Percentiles rank a stretch among this genome's conserved stretches.
Evolutionary conservation across 768 basidiomycete species (phyloP).

Genomic region (Chlorophyllum brunneum): DNA sequence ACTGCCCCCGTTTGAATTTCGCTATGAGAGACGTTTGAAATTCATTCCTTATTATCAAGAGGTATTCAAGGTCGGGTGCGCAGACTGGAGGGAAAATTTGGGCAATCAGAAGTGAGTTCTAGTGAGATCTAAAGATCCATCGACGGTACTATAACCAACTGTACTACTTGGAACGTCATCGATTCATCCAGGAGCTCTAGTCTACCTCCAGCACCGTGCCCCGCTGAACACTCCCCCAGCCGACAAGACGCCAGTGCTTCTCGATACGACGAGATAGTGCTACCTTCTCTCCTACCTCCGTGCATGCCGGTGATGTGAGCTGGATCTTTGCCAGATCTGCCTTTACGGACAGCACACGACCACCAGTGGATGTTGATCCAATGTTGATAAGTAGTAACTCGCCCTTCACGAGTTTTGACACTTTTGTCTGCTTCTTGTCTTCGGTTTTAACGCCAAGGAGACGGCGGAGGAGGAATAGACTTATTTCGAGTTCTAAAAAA

Average conservation of each 20-base stretch:
- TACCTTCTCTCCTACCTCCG: constrained; percentile 96
- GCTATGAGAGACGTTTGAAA: no score
- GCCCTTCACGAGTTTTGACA: constrained; percentile 85
- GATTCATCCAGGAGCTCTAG: constrained; percentile 30
- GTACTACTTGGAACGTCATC: no score
- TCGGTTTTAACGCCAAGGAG: constrained; percentile 98
- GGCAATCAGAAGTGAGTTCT: no score
- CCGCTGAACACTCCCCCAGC: constrained; percentile 82
- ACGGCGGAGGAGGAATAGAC: constrained; percentile 90
- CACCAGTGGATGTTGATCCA: constrained; percentile 95
- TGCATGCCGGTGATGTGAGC: constrained; percentile 91
- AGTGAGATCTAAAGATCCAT: no score
- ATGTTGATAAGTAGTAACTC: constrained; percentile 97
- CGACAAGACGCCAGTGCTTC: constrained; percentile 97
- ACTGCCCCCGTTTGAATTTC: no score
- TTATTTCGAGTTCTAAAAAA: constrained; percentile 78
- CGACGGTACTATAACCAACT: no score
- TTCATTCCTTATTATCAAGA: no score
- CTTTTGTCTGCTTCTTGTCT: constrained; percentile 98
- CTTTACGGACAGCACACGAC: constrained; percentile 90
- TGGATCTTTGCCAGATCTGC: constrained; percentile 94
- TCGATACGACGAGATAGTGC: constrained; percentile 92
- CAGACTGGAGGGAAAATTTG: no score
- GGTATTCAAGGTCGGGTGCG: no score
- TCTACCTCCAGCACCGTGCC: constrained; percentile 82